Percentiles rank a stretch among this genome's conserved stretches.
These are phyloP conservation scores for Entomortierella parvispora DNA, from an alignment of 192 early-diverging fungal species.

Conservation along the genomic window DNA sequence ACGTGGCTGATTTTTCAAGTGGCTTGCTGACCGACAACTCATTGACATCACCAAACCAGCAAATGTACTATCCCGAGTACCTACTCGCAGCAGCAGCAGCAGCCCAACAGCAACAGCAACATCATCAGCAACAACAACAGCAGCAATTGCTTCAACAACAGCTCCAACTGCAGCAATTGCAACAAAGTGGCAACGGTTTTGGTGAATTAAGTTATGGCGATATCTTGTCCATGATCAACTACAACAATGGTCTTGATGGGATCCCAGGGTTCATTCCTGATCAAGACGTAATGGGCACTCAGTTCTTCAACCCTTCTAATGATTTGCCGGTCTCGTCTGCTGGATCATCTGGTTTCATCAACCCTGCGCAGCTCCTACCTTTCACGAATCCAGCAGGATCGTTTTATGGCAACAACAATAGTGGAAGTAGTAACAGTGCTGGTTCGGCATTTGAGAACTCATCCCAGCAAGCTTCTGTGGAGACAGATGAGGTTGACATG, in stretches of 20 bases:
- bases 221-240: slow-evolving; percentile 45
- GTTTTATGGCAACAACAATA: slow-evolving; percentile 17
- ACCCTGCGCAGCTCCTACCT: slow-evolving; percentile 43
- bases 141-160: slow-evolving; percentile 34
- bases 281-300: slow-evolving; percentile 26
- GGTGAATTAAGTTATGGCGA: slow-evolving; percentile 42
- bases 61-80: slow-evolving; percentile 32
- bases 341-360: slow-evolving; percentile 35
- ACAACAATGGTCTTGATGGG: slow-evolving; percentile 24
- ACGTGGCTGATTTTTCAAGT: slow-evolving; percentile 33
- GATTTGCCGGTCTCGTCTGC: neutral
- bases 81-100: slow-evolving; percentile 23
- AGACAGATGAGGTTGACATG: slow-evolving; percentile 37
- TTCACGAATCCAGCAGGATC: slow-evolving; percentile 24
- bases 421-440: no score
- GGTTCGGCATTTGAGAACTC: no score
- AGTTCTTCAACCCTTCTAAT: slow-evolving; percentile 27
- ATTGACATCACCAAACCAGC: slow-evolving; percentile 3
- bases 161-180: slow-evolving; percentile 29
- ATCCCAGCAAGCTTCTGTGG: slow-evolving; percentile 2
- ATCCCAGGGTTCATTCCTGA: slow-evolving; percentile 34
- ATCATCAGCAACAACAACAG: slow-evolving; percentile 37
- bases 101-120: slow-evolving; percentile 34
- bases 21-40: slow-evolving; percentile 16
- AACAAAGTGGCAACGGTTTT: slow-evolving; percentile 30